These are phyloP conservation scores for Nicotiana tabacum DNA, from an alignment of 257 asterid genomes.

Conservation along the genomic window DNA sequence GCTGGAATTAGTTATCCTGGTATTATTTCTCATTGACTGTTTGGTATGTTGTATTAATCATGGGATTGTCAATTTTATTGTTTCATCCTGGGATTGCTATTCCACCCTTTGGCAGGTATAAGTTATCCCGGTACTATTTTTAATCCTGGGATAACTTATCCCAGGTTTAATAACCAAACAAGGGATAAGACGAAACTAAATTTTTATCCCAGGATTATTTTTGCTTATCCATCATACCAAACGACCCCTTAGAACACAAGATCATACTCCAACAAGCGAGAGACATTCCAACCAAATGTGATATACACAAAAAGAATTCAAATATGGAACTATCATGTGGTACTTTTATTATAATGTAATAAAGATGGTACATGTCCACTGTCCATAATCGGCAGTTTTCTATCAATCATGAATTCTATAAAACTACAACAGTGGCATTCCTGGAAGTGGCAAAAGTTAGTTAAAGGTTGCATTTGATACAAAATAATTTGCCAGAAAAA, in stretches of 20 bases:
- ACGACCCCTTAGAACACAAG: neutral
- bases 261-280: neutral
- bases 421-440: constrained; percentile 45
- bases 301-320: neutral
- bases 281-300: neutral
- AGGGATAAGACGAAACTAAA: no score
- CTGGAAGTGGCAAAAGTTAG: constrained; percentile 31
- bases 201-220: no score
- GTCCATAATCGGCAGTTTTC: neutral
- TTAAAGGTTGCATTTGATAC: constrained; percentile 23
- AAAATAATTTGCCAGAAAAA: constrained; percentile 22
- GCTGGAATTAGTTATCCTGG: no score
- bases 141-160: no score
- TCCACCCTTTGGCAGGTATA: no score
- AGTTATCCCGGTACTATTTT: no score
- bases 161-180: no score
- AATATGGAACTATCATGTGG: neutral
- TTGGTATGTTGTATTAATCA: no score
- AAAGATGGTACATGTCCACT: neutral
- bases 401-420: constrained; percentile 8
- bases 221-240: no score
- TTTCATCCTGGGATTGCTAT: no score
- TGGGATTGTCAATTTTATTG: no score
- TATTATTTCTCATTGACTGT: no score
- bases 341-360: neutral